Evolutionary conservation across 345 rosid genomes (phyloP).

Genomic region (Pistacia vera): DNA sequence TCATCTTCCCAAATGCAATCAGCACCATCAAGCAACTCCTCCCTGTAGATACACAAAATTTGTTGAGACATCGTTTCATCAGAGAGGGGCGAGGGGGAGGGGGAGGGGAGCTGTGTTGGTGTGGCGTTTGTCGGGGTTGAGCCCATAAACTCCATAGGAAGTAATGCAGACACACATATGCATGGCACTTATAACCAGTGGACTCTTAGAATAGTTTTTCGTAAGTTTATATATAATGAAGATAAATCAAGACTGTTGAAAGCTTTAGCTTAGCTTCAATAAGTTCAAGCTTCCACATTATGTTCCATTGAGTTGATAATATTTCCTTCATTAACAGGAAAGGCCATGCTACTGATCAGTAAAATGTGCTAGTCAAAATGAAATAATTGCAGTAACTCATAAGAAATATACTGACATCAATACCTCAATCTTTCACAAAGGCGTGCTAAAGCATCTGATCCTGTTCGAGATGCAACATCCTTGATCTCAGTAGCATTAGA

Average conservation of each 20-base stretch:
- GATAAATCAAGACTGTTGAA: not conserved
- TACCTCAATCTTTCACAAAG: conserved; percentile 91
- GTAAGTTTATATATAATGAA: not conserved
- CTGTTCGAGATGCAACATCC: conserved; percentile 82
- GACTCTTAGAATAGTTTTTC: not conserved
- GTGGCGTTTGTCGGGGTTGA: too few relatives aligned
- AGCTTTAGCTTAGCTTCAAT: not conserved
- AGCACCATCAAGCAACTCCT: conserved; percentile 54
- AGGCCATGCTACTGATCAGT: not conserved
- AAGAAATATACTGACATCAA: not conserved
- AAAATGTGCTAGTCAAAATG: not conserved
- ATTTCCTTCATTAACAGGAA: not conserved
- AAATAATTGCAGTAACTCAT: not conserved
- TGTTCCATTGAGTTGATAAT: not conserved
- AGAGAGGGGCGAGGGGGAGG: too few relatives aligned
- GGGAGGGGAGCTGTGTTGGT: too few relatives aligned
- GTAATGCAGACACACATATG: too few relatives aligned
- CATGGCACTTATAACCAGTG: not conserved
- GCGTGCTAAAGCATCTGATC: conserved; percentile 91
- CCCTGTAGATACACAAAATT: conserved; percentile 52
- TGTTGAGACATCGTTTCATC: not conserved
- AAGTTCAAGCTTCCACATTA: not conserved
- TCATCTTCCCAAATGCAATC: conserved; percentile 46
- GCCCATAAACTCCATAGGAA: too few relatives aligned
- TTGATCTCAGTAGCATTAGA: conserved; percentile 75